phyloP scores from a whole-genome alignment of 495 filamentous ascomycete species.

The Pyrenopolyporus hunteri region DNA sequence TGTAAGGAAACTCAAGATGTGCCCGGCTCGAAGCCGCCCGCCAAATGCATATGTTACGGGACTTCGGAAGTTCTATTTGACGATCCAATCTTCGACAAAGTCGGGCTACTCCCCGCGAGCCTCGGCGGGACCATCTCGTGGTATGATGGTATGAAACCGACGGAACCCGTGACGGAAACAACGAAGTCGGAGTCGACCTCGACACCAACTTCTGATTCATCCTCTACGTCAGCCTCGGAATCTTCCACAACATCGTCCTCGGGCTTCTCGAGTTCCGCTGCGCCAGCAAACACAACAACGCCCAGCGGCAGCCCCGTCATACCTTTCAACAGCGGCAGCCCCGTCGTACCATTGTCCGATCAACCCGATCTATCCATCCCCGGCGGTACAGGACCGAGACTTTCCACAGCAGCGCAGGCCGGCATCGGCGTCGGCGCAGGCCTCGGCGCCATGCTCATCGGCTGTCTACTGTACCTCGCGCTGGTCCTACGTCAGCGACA shows the following conservation, averaged over 20 bases:
- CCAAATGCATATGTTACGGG: conserved; percentile 35
- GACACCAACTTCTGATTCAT: conserved; percentile 7
- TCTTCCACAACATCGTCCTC: conserved; percentile 37
- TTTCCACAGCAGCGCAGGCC: conserved; percentile 49
- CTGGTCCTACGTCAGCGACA: conserved; percentile 25
- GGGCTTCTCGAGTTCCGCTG: background rate
- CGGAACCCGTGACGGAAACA: background rate
- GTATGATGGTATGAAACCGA: conserved; percentile 28
- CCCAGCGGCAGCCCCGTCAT: conserved; percentile 38
- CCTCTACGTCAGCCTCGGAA: background rate
- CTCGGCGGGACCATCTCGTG: conserved; percentile 41
- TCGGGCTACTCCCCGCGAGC: conserved; percentile 36
- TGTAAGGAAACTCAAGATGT: conserved; percentile 23
- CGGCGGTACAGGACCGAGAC: conserved; percentile 18
- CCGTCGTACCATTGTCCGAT: conserved; percentile 31
- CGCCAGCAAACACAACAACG: conserved; percentile 15
- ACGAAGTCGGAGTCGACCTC: background rate
- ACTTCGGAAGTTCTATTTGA: conserved; percentile 34
- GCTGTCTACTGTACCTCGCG: conserved; percentile 15
- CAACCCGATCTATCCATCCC: conserved; percentile 34
- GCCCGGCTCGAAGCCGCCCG: conserved; percentile 14
- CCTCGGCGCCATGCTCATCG: conserved; percentile 42
- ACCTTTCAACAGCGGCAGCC: conserved; percentile 40
- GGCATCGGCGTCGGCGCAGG: conserved; percentile 55
- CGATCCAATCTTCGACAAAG: conserved; percentile 22